Conservation (phyloP, 1,139 yeast genomes). For the Scheffersomyces segobiensis region DNA sequence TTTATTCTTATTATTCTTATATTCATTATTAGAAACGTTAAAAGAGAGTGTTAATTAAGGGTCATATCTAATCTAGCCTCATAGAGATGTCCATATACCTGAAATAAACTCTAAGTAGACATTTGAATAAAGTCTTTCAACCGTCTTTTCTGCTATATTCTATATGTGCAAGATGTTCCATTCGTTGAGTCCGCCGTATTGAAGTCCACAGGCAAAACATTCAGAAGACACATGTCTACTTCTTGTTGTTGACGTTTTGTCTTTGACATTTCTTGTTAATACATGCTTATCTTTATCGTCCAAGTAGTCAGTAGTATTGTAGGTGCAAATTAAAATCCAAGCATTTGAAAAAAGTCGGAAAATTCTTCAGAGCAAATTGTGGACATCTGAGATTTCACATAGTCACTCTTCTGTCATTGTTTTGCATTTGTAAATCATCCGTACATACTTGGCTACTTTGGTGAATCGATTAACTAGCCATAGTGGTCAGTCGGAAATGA, state of each 20-base stretch:
- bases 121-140: not conserved
- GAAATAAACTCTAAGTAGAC: not conserved
- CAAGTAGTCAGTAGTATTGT: not conserved
- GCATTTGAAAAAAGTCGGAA: not conserved
- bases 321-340: not conserved
- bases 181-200: too few species aligned
- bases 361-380: not conserved
- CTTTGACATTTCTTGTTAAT: not conserved
- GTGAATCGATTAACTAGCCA: not conserved
- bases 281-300: not conserved
- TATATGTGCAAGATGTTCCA: too few species aligned
- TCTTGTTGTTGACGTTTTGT: not conserved
- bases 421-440: too few species aligned
- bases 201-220: not conserved
- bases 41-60: not conserved
- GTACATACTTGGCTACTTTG: not conserved
- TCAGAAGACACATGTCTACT: not conserved
- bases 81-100: not conserved
- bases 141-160: not conserved
- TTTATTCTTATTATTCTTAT: not conserved
- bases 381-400: not conserved
- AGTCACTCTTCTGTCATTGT: too few species aligned
- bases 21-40: not conserved
- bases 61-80: not conserved
- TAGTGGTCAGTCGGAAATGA: not conserved